Base-by-base conservation (phyloP, 176 grass and related monocot genomes). In the Zea luxurians region DNA sequence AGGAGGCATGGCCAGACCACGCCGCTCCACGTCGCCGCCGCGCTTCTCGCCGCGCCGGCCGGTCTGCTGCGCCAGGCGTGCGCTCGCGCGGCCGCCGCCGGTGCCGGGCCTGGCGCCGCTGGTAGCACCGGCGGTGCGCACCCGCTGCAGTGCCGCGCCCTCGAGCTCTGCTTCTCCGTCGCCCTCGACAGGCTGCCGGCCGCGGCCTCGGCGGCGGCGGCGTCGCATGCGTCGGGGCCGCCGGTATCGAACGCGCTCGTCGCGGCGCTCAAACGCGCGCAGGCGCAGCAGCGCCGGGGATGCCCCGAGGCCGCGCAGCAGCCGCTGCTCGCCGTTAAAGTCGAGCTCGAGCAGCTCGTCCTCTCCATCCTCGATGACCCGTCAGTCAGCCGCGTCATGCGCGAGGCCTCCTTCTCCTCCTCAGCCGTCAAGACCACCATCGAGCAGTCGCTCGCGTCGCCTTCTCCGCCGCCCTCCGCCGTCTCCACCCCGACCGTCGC, bases 331-430 rank as follows among this genome's bases (percentile, higher is more conserved):
- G 90, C 93, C 17, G 86, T 90, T 7, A 93, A 93, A 76, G 93
- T 97, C 5, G 93, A 93, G 90, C 86, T 97, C 43, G 93, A 88
- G 71, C 93, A 97, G 65, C 78, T 97, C 36, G 73, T 97, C 43
- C 86, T 97, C 52, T 97, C 90, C 78, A 90, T 93, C 62, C 88
- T 97, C 70, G 93, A 97, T 3, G 93, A 97, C 77, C 93, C 93
- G 2, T 97, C 93, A 61, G 90, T 97, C 64, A 93, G 90, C 60
- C 85, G 93, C 86, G 93, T 97, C 80, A 97, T 97, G 93, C 90
- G 93, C 46, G 93, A 97, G 90, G 93, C 93, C 7, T 90, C 88
- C 27, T 90, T 97, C 83, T 90, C 88, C 18, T 90, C 90, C 37
- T 59, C 93, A 4, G 80, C 88, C 10, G 88, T 97, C 13, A 97